Evolutionary conservation across 1,139 yeast species (phyloP).

Genomic region (Kodamaea fungicola): DNA sequence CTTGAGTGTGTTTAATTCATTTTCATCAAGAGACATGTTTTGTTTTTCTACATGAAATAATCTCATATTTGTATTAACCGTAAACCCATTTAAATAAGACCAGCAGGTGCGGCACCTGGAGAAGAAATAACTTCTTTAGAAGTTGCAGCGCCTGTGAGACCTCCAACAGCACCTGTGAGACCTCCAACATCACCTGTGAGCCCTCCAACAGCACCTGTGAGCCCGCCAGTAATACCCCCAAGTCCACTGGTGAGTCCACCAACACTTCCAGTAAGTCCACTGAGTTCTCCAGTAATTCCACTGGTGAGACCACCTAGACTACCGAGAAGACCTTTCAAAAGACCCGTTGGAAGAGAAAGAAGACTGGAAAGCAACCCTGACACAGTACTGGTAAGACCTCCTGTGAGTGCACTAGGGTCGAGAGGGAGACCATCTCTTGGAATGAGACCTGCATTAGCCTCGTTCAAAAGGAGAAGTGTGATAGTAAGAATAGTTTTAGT

Average conservation of each 20-base stretch:
- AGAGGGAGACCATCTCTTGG: too few relatives aligned
- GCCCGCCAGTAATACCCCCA: not conserved
- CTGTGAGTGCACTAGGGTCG: not conserved
- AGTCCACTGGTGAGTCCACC: not conserved
- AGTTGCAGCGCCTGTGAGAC: not conserved
- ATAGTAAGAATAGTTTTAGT: too few relatives aligned
- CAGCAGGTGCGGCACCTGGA: not conserved
- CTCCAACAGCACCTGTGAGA: not conserved
- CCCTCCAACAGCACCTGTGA: not conserved
- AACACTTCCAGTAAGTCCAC: not conserved
- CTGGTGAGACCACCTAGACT: not conserved
- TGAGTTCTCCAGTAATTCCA: not conserved
- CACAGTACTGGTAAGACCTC: not conserved
- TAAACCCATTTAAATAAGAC: not conserved
- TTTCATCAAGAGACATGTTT: conserved; percentile 3
- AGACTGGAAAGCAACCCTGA: not conserved
- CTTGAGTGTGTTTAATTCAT: conserved; percentile 6
- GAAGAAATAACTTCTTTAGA: not conserved
- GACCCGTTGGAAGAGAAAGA: not conserved
- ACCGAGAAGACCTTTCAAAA: not conserved
- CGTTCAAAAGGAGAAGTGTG: too few relatives aligned
- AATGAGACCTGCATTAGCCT: too few relatives aligned
- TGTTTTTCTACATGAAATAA: not conserved
- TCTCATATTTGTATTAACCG: not conserved
- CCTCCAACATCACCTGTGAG: not conserved